Evolutionary conservation across 2,329 filamentous ascomycete genomes (phyloP), one percentile per base, ranked within the genome.

Genomic region (Ophiostoma quercus): DNA sequence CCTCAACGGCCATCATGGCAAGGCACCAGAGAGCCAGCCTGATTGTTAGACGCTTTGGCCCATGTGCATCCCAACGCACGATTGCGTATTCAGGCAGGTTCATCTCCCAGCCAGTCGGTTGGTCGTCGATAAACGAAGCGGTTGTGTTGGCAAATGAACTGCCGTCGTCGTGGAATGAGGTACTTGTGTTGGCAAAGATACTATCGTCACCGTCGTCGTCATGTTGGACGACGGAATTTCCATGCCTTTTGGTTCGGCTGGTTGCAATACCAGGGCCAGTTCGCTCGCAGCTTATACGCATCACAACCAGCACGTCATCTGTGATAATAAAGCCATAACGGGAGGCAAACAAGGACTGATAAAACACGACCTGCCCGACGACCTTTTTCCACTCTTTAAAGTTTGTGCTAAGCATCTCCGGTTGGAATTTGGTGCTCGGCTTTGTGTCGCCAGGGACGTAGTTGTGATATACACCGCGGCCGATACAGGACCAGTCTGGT

Each of bases 21-120:
- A 66, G 62, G 34, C 62, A 66, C 62, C 62, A 66, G 34, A 66
- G 34, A 34, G 62, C 62, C 8, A 66, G 62, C 62, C 41, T 66
- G 62, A 66, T 16, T 3, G 62, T 66, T 14, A 66, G 32, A 34
- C 12, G 16, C 34, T 6, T 60, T 12, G n/a, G 5, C 22, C 62
- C 62, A 19, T 66, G 62, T 19, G 62, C 34, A 12, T 66, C 62
- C 62, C 34, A 66, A 41, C 7, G 41, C 41, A 47, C 41, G 16
- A 47, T 9, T 47, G 41, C 41, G 41, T 47, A 47, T 47, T 47
- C 12, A 14, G 41, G 41, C 41, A 12, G 7, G 41, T 47, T 47
- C 16, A 47, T 12, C 41, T 47, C 41, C 41, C 41, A 47, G 41
- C 16, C 11, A 4, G 16, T 4, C 9, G 41, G 41, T 12, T 47